phyloP scores from a whole-genome alignment of 257 asterid species.

The Solanum etuberosum region DNA sequence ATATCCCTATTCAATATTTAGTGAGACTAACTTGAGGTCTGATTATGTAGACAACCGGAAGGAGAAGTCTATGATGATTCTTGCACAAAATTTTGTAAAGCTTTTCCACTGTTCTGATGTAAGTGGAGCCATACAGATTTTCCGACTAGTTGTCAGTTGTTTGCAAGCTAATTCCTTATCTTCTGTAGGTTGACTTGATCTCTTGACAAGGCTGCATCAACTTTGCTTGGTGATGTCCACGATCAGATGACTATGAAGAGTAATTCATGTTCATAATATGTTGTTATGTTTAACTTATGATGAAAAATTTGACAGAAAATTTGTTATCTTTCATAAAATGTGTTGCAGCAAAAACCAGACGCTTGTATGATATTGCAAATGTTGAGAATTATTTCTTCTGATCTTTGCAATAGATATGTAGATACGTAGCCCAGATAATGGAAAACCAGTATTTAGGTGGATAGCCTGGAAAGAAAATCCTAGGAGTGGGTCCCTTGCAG shows the following conservation, averaged over 20 bases:
- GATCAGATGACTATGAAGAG: constrained; percentile 42
- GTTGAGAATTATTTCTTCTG: constrained; percentile 8
- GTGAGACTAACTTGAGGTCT: neutral
- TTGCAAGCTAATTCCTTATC: constrained; percentile 1
- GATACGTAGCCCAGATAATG: constrained; percentile 40
- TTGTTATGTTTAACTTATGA: neutral
- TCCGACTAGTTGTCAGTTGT: neutral
- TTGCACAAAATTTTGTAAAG: constrained; percentile 47
- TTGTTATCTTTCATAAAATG: neutral
- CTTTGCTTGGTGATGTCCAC: constrained; percentile 43
- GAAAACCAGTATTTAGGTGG: constrained; percentile 69
- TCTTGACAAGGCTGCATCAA: constrained; percentile 43
- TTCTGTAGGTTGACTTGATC: constrained; percentile 40
- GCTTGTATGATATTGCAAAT: constrained; percentile 57
- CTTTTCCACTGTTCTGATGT: constrained; percentile 58
- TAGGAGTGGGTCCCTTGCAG: constrained; percentile 10
- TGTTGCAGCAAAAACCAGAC: constrained; percentile 53
- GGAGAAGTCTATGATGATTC: constrained; percentile 51
- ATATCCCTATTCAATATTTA: neutral
- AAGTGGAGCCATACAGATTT: constrained; percentile 13
- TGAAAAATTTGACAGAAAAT: neutral
- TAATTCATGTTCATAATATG: constrained; percentile 19
- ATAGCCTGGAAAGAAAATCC: constrained; percentile 20
- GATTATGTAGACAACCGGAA: constrained; percentile 34
- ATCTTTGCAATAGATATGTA: constrained; percentile 3